Conservation (phyloP, 768 basidiomycete genomes). For the Naematelia aurantialba region DNA sequence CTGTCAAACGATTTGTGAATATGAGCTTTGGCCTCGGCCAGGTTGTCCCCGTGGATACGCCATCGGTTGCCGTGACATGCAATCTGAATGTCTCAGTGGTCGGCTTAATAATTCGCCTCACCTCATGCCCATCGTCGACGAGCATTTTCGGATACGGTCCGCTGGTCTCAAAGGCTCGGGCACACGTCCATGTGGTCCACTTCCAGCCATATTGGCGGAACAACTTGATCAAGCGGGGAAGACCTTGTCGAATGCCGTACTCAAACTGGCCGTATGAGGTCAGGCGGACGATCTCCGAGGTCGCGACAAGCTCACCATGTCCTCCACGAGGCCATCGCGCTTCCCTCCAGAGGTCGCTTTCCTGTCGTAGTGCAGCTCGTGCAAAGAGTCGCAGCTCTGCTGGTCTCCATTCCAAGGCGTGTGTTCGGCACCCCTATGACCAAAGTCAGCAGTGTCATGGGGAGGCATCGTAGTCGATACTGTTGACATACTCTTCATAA, state of each 20-base stretch:
- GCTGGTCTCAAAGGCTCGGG: constrained; percentile 24
- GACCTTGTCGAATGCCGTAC: constrained; percentile 30
- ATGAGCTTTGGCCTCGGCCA: constrained; percentile 21
- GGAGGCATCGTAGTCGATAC: not conserved
- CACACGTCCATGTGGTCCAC: constrained; percentile 34
- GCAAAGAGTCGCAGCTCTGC: constrained; percentile 17
- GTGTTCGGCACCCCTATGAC: constrained; percentile 22
- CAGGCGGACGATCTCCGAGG: not conserved
- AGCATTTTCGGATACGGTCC: constrained; percentile 25
- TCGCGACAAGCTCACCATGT: constrained; percentile 24
- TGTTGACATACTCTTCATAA: constrained; percentile 25
- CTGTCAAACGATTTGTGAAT: constrained; percentile 34
- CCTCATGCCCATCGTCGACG: constrained; percentile 30
- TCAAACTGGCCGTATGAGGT: constrained; percentile 19
- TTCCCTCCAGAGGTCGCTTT: constrained; percentile 16
- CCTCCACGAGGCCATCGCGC: constrained; percentile 28
- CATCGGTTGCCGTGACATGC: constrained; percentile 41
- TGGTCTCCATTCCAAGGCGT: constrained; percentile 38
- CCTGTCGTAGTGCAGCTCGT: constrained; percentile 30
- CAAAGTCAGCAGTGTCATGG: not conserved
- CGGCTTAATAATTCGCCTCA: constrained; percentile 5
- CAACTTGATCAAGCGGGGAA: constrained; percentile 28
- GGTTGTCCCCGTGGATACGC: constrained; percentile 18
- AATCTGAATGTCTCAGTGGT: constrained; percentile 10
- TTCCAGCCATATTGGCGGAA: constrained; percentile 29